These are phyloP conservation scores for Panaeolus papilionaceus DNA, from an alignment of 768 basidiomycete species.

Conservation along the genomic window DNA sequence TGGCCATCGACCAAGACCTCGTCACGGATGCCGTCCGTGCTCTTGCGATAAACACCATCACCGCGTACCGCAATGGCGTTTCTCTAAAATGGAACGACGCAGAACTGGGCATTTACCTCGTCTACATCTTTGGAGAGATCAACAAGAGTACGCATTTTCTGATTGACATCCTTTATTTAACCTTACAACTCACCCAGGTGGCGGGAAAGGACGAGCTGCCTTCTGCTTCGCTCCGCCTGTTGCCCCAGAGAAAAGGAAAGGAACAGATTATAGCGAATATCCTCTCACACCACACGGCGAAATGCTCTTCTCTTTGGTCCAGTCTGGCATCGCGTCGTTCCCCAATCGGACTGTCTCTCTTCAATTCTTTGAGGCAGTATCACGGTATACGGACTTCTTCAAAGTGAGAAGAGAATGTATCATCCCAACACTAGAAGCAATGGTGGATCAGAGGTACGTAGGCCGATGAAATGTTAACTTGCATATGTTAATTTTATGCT, in stretches of 20 bases:
- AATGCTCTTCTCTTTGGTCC: constrained; percentile 83
- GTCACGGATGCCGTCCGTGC: constrained; percentile 80
- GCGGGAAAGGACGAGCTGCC: constrained; percentile 81
- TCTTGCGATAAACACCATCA: constrained; percentile 77
- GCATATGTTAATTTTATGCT: not conserved
- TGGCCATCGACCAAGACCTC: constrained; percentile 84
- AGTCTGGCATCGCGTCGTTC: constrained; percentile 81
- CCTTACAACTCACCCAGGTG: constrained; percentile 47
- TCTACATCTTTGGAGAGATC: constrained; percentile 94
- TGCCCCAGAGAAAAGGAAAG: constrained; percentile 71
- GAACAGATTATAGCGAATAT: constrained; percentile 76
- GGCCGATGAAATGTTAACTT: not conserved
- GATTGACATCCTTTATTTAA: not conserved
- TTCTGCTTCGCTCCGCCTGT: constrained; percentile 82
- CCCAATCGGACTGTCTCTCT: constrained; percentile 85
- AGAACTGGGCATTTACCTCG: constrained; percentile 91
- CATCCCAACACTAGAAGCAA: constrained; percentile 84
- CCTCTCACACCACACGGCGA: constrained; percentile 92
- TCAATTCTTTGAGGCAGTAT: constrained; percentile 91
- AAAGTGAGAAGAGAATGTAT: constrained; percentile 91
- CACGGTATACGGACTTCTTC: constrained; percentile 97
- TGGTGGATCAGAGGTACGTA: constrained; percentile 82
- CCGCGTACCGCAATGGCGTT: constrained; percentile 67
- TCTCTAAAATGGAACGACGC: constrained; percentile 89
- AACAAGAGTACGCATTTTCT: constrained; percentile 70